These are phyloP conservation scores for Microcyclospora pomicola DNA, from an alignment of 2,329 filamentous ascomycete species.

Conservation along the genomic window DNA sequence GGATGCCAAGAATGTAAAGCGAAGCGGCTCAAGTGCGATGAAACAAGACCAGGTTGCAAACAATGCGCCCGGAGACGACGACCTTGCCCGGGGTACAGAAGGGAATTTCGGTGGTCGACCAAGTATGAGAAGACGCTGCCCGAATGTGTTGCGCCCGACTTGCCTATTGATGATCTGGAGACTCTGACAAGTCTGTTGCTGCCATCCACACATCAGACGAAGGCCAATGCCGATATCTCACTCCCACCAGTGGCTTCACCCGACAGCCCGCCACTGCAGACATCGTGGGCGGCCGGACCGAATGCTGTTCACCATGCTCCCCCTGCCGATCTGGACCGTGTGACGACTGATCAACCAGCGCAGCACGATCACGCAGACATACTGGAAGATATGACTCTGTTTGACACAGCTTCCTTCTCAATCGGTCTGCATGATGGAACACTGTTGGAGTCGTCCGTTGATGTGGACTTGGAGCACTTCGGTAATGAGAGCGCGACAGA, in stretches of 20 bases:
- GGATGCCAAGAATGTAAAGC: neutral
- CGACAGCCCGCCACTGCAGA: no score
- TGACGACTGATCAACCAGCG: no score
- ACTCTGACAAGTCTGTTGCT: no score
- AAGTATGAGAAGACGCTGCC: slow-evolving; percentile 2
- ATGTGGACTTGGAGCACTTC: neutral
- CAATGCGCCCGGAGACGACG: slow-evolving; percentile 5
- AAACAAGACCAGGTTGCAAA: slow-evolving; percentile 5
- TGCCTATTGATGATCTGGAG: neutral
- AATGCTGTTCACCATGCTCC: no score
- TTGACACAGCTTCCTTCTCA: no score
- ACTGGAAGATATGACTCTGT: no score
- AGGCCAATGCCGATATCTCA: no score
- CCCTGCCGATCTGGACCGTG: no score
- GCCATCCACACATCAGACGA: no score
- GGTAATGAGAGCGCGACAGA: neutral
- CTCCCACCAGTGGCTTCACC: no score
- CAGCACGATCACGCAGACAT: no score
- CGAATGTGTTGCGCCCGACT: neutral
- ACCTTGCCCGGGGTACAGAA: slow-evolving; percentile 4
- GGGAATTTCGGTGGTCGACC: slow-evolving; percentile 4
- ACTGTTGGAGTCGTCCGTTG: neutral
- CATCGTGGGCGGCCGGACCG: no score
- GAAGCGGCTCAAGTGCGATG: slow-evolving; percentile 6
- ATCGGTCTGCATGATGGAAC: neutral